Conservation (phyloP, 1,284 basidiomycete species). For the Boletus sp. region DNA sequence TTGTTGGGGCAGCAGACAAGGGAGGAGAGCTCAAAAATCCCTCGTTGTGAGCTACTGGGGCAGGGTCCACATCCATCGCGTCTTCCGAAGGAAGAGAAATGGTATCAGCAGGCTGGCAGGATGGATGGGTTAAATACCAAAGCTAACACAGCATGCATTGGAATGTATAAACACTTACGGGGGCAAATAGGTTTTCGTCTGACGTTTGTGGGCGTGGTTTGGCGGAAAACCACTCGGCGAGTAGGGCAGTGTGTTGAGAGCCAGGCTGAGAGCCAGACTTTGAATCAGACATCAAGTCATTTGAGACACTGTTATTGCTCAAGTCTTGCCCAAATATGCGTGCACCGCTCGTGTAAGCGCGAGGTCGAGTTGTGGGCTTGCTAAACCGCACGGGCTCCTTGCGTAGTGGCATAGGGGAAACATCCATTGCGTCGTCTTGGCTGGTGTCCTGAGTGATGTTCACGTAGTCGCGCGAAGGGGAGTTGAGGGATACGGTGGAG, state of each 20-base stretch:
- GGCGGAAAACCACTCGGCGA: constrained; percentile 54
- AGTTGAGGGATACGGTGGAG: constrained; percentile 72
- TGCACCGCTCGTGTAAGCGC: constrained; percentile 56
- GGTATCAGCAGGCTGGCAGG: constrained; percentile 35
- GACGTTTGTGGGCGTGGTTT: constrained; percentile 24
- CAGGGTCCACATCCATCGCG: constrained; percentile 73
- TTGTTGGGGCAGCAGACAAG: constrained; percentile 50
- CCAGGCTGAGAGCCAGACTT: constrained; percentile 39
- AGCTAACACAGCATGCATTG: background rate
- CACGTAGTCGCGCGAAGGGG: constrained; percentile 49
- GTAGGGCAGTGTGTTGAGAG: constrained; percentile 54
- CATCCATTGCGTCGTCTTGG: constrained; percentile 67
- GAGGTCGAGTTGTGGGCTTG: constrained; percentile 42
- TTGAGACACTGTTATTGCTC: constrained; percentile 44
- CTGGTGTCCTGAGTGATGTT: constrained; percentile 45
- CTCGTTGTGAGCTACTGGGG: constrained; percentile 27
- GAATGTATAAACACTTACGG: constrained; percentile 29
- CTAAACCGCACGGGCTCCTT: constrained; percentile 28
- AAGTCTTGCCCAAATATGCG: constrained; percentile 69
- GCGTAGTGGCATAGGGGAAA: constrained; percentile 58
- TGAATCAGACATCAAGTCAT: constrained; percentile 27
- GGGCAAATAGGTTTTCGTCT: constrained; percentile 28
- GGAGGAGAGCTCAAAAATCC: constrained; percentile 37
- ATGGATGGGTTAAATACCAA: constrained; percentile 1
- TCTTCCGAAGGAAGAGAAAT: constrained; percentile 48